Conservation (phyloP, 1,139 yeast species). For the Groenewaldozyma sp. region DNA sequence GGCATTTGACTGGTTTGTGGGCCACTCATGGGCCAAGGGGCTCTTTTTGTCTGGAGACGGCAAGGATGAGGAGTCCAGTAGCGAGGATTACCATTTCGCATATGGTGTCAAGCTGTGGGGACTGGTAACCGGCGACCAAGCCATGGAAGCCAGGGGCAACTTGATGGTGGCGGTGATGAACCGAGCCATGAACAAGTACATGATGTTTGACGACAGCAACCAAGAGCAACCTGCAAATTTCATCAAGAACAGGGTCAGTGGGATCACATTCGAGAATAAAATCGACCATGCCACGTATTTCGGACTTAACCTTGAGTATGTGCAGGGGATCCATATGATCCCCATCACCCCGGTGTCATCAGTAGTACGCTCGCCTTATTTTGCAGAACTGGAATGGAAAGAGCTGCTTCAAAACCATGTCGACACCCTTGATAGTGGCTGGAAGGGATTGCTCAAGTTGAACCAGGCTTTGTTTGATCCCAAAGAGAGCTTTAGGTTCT, state of each 20-base stretch:
- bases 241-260: constrained; percentile 54
- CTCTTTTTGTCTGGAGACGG: constrained; percentile 60
- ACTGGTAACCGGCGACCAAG: constrained; percentile 46
- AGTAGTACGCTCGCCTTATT: constrained; percentile 54
- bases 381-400: constrained; percentile 73
- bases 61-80: constrained; percentile 64
- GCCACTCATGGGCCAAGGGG: constrained; percentile 79
- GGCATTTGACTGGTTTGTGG: constrained; percentile 66
- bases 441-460: constrained; percentile 74
- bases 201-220: constrained; percentile 47
- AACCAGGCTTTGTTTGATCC: constrained; percentile 71
- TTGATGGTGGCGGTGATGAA: constrained; percentile 57
- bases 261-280: constrained; percentile 70
- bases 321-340: constrained; percentile 89
- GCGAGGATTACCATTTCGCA: constrained; percentile 61
- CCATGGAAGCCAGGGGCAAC: constrained; percentile 60
- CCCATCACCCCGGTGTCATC: constrained; percentile 82
- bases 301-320: constrained; percentile 62
- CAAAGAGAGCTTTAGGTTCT: constrained; percentile 50
- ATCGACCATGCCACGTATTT: constrained; percentile 83
- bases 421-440: constrained; percentile 54
- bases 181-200: constrained; percentile 53
- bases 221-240: constrained; percentile 41
- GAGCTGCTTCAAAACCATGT: constrained; percentile 40
- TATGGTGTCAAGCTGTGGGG: constrained; percentile 76